Base-by-base conservation (phyloP, 208 protist genomes). In the Willaertia magna region DNA sequence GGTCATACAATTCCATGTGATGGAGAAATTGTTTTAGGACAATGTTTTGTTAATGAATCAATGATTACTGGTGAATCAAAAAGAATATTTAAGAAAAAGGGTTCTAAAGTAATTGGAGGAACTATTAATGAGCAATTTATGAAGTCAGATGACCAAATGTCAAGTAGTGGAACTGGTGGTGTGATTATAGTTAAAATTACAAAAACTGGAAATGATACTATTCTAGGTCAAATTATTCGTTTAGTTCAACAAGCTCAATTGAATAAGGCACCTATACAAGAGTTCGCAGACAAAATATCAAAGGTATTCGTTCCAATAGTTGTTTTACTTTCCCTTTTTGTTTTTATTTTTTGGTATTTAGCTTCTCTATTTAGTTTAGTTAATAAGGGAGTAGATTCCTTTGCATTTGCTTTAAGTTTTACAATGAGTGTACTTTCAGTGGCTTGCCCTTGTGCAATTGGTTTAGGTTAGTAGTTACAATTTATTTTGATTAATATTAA, bases 61-160 rank as follows among this genome's bases (percentile, higher is more conserved):
- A 93, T 98, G 92, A 84, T 99, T 39, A 98, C 96, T 1, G 96
- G 96, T 40, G 95, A 98, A 91, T 94, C 90, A 6, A 34, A 97
- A 47, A 92, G 93, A 49, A 89, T 91, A 79, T 22, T 42, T 51
- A 95, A 96, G 86, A 84, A 85, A 22, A n/a, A 30, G 20, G 55
- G 55, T 6, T 18, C n/a, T 34, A 43, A 75, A 26, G 26, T 83
- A 12, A 48, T 86, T 47, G 84, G 76, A 46, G 48, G 49, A 2
- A 83, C 84, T 52, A 6, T 86, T 11, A 86, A 83, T 48, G 40
- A 84, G 18, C 39, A 84, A 84, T 67, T 67, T 67, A n/a, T n/a
- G n/a, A n/a, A 79, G 44, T 16, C 42, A 7, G 74, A 16, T 18
- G 44, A 49, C 43, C 6, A 44, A 20, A 16, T 79, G 42, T 18